Evolutionary conservation across 1,284 basidiomycete species (phyloP).

Genomic region (Tetrapyrgos nigripes): DNA sequence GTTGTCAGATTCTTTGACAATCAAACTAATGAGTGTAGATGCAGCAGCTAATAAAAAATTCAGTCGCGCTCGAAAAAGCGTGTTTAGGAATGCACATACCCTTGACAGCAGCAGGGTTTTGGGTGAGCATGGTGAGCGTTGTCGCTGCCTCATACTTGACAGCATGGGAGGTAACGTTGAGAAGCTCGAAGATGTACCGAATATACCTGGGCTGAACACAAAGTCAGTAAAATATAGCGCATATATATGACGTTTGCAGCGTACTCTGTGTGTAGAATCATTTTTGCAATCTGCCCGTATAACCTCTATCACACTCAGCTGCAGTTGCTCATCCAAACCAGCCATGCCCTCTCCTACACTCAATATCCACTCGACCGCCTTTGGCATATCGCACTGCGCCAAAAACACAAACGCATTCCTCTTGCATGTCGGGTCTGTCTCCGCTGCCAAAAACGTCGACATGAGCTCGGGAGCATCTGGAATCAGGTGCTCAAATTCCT

Average conservation of each 20-base stretch:
- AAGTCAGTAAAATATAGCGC: conserved; percentile 20
- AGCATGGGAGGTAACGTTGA: conserved; percentile 90
- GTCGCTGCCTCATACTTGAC: conserved; percentile 99
- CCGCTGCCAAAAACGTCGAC: conserved; percentile 96
- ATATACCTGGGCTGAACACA: conserved; percentile 83
- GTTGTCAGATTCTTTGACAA: conserved; percentile 97
- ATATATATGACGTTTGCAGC: conserved; percentile 27
- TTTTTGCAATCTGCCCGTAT: conserved; percentile 91
- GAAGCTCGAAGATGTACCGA: conserved; percentile 93
- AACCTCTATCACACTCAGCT: conserved; percentile 96
- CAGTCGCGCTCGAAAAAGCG: not conserved
- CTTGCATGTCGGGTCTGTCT: conserved; percentile 96
- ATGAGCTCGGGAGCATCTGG: conserved; percentile 98
- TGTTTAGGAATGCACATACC: conserved; percentile 51
- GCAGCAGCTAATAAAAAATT: conserved; percentile 75
- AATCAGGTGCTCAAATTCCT: conserved; percentile 93
- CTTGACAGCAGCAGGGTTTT: conserved; percentile 96
- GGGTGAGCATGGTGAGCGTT: conserved; percentile 93
- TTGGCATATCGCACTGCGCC: conserved; percentile 86
- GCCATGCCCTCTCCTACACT: conserved; percentile 87
- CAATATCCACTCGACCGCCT: conserved; percentile 92
- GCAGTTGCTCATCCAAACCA: conserved; percentile 91
- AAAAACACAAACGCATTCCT: conserved; percentile 98
- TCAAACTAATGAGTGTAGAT: conserved; percentile 87
- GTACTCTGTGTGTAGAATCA: conserved; percentile 81